Evolutionary conservation across 2,329 filamentous ascomycete species (phyloP), one percentile per base, ranked within the genome.

Genomic region (Colletotrichum godetiae): DNA sequence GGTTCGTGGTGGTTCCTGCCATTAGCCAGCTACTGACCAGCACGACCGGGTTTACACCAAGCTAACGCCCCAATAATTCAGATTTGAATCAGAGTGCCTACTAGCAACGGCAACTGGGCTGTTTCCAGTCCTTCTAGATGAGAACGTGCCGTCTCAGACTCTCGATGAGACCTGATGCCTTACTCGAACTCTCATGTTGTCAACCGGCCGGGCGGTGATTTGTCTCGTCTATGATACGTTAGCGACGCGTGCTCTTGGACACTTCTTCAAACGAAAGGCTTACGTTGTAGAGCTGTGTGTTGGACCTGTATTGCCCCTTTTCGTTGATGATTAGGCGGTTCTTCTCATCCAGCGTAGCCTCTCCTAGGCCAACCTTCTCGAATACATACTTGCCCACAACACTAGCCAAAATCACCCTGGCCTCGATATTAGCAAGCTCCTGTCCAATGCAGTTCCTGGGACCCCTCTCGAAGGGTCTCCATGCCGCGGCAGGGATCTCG

Each of bases 361-460:
- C 75, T 3, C 75, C 76, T 19, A 67, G 15, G 2, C 75, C 75
- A 3, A 75, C 72, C 73, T 77, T 77, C 31, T 72, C 61, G 35
- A 77, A 77, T n/a, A 68, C 74, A 52, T 76, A 77, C 29, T 61
- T 68, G 27, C 75, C 62, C 22, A 75, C 75, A 1, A 73, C 74
- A 24, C 68, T 69, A 29, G 76, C 86, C 37, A 91, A 77, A 12
- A 88, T 85, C 15, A 88, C 81, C 72, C 85, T 86, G 13, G 87
- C 77, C 79, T 91, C 88, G n/a, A 89, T 81, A 78, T 86, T 86
- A 1, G 86, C 89, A 37, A 91, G 80, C 74, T 88, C 86, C 78
- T 90, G 88, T 1, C 88, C 89, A 35, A 91, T 85, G 75, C 89
- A 91, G 60, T 84, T 87, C 13, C 89, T 78, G 3, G 85, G 84